Base-by-base conservation (phyloP, 208 protist genomes). In the Crithidia sp. region DNA sequence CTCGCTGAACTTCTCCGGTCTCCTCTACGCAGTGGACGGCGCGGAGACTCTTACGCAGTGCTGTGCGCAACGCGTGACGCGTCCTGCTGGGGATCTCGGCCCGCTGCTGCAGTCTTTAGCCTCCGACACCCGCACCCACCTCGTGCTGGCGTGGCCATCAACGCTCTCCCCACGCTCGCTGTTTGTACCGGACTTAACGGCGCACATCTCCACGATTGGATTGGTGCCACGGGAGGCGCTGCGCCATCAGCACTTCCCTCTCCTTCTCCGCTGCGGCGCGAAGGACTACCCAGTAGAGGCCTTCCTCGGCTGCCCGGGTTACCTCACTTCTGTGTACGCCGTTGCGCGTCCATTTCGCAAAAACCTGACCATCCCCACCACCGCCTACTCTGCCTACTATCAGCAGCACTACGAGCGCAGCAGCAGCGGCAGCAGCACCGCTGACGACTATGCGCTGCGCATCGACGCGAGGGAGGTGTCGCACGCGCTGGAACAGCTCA, bases 221-320 rank as follows among this genome's bases (percentile, higher is more conserved):
- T 61, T 84, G 13, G 60, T 85, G 10, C 53, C 37, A 13, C 69
- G 58, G 5, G 43, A 41, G 7, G 61, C 49, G 40, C 49, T 76
- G 14, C 36, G 63, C 9, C 49, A 13, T 69, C 59, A 39, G 49
- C 71, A 54, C 53, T 77, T 82, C 55, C 88, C 77, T 1, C 59
- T 65, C 49, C 8, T 76, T 9, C 69, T 91, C 36, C 53, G 50
- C n/a, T 87, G 69, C 52, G 44, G 64, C 1, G 70, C 50, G 2
- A 64, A 67, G 56, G 52, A 70, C 40, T 89, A 88, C 71, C 49
- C 80, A 6, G 5, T 89, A n/a, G 68, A 82, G 16, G 6, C 86
- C 6, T 89, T 95, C 61, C 75, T 92, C 10, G 87, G 90, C 14
- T 78, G 81, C 39, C 90, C 90, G 0, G 90, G 90, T 6, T 95